Evolutionary conservation across 345 rosid species (phyloP).

Genomic region (Lepidium africanum): DNA sequence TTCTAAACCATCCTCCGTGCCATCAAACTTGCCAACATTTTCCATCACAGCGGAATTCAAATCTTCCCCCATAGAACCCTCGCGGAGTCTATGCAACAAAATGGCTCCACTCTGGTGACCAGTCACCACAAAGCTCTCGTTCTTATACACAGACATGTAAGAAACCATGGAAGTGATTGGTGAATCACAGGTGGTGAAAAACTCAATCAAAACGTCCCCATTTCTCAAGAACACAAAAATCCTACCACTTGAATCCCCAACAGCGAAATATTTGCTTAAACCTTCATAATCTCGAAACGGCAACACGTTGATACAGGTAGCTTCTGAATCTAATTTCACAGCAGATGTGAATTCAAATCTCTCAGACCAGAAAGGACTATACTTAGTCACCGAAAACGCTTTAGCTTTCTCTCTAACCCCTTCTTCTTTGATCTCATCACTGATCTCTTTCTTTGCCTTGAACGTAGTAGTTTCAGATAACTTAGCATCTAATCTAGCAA

Average conservation of each 20-base stretch:
- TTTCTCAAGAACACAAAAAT: slow-evolving; percentile 64
- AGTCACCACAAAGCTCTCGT: slow-evolving; percentile 68
- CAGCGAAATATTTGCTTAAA: slow-evolving; percentile 72
- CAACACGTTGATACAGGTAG: slow-evolving; percentile 59
- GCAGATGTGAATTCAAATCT: slow-evolving; percentile 79
- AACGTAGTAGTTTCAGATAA: slow-evolving; percentile 31
- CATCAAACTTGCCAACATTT: slow-evolving; percentile 40
- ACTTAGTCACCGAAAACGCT: slow-evolving; percentile 52
- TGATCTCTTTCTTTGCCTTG: slow-evolving; percentile 18
- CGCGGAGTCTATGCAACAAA: slow-evolving; percentile 60
- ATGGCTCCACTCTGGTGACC: slow-evolving; percentile 70
- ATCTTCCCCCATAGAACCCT: slow-evolving; percentile 58
- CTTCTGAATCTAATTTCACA: slow-evolving; percentile 63
- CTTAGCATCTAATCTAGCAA: slow-evolving; percentile 53
- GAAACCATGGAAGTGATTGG: slow-evolving; percentile 76
- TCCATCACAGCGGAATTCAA: slow-evolving; percentile 50
- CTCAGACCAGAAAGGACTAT: slow-evolving; percentile 84
- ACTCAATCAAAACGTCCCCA: slow-evolving; percentile 75
- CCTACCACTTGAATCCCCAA: slow-evolving; percentile 79
- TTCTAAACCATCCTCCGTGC: slow-evolving; percentile 31
- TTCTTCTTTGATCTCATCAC: slow-evolving; percentile 22
- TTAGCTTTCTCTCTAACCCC: slow-evolving; percentile 30
- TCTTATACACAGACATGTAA: slow-evolving; percentile 57
- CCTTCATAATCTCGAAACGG: slow-evolving; percentile 84
- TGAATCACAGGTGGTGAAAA: slow-evolving; percentile 40